Percentiles rank a stretch among this genome's conserved stretches.
Conservation (phyloP, 768 basidiomycete genomes). For the Russula ochroleuca region DNA sequence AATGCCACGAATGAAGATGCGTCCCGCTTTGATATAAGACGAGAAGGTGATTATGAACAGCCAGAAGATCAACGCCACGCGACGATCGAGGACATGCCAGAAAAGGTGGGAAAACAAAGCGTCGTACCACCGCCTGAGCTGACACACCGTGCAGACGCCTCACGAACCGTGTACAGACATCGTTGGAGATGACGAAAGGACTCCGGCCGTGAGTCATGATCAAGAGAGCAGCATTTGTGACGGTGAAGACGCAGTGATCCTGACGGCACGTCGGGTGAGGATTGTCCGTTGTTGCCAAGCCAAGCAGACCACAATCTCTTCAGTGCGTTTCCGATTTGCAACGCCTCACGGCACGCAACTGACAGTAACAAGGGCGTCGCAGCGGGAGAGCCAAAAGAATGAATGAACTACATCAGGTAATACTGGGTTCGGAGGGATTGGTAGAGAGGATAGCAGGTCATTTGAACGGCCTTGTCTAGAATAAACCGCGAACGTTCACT, state of each 20-base stretch:
- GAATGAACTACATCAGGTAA: background rate
- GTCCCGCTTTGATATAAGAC: slow-evolving; percentile 20
- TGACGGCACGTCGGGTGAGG: slow-evolving; percentile 14
- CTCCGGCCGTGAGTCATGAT: background rate
- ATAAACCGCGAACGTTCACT: background rate
- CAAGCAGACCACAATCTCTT: slow-evolving; percentile 8
- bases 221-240: slow-evolving; percentile 8
- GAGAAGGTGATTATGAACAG: slow-evolving; percentile 10
- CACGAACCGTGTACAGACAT: background rate
- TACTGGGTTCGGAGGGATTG: background rate
- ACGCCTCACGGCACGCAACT: background rate
- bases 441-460: background rate
- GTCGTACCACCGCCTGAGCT: background rate
- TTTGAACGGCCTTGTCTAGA: background rate
- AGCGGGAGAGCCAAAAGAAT: background rate
- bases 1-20: slow-evolving; percentile 9
- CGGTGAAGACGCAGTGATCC: slow-evolving; percentile 12
- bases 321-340: background rate
- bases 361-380: background rate
- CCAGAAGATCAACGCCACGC: slow-evolving; percentile 21
- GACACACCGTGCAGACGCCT: slow-evolving; percentile 12
- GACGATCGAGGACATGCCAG: slow-evolving; percentile 19
- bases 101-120: slow-evolving; percentile 14
- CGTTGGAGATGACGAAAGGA: background rate
- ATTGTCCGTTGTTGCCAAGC: slow-evolving; percentile 9